phyloP scores from a whole-genome alignment of 2,329 filamentous ascomycete genomes.

The Tolypocladium inflatum region DNA sequence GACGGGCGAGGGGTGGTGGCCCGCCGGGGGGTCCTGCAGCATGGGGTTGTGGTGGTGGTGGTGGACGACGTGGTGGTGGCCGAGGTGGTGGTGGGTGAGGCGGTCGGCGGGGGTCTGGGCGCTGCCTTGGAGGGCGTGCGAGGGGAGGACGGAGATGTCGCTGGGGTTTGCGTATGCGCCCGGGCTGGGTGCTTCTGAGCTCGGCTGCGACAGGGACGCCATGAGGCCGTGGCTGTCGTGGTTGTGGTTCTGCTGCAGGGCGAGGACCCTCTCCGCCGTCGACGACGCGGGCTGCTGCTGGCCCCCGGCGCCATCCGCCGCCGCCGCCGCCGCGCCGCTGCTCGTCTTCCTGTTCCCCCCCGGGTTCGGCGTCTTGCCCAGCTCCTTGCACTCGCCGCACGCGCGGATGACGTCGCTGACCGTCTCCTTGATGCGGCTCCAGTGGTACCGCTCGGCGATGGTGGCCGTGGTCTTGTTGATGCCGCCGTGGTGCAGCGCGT shows the following conservation, averaged over 20 bases:
- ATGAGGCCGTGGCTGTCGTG: slow-evolving; percentile 17
- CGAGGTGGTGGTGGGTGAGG: slow-evolving; percentile 12
- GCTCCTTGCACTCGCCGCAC: slow-evolving; percentile 81
- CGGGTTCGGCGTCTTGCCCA: slow-evolving; percentile 43
- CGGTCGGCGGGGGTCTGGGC: slow-evolving; percentile 10
- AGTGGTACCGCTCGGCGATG: slow-evolving; percentile 91
- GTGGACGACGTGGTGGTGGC: slow-evolving; percentile 9
- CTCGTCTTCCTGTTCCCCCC: slow-evolving; percentile 13
- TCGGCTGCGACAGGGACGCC: slow-evolving; percentile 14
- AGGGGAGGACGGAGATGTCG: slow-evolving; percentile 35
- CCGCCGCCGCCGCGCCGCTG: not conserved
- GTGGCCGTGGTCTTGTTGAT: slow-evolving; percentile 97
- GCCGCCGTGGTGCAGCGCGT: slow-evolving; percentile 70
- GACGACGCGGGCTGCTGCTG: slow-evolving; percentile 1
- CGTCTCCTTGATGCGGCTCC: slow-evolving; percentile 96
- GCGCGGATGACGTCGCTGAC: slow-evolving; percentile 91
- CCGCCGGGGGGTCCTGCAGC: slow-evolving; percentile 19
- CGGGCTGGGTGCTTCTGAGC: slow-evolving; percentile 12
- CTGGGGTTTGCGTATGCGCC: slow-evolving; percentile 36
- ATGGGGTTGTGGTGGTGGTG: slow-evolving; percentile 22
- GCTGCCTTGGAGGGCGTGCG: slow-evolving; percentile 18
- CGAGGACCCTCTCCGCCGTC: slow-evolving; percentile 12
- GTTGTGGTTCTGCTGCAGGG: slow-evolving; percentile 19
- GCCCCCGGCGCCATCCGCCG: not conserved
- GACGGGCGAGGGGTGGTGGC: slow-evolving; percentile 19